Percentiles rank a stretch among this genome's conserved stretches.
phyloP scores from a whole-genome alignment of 2,329 filamentous ascomycete genomes.

The Diaporthe longicolla region DNA sequence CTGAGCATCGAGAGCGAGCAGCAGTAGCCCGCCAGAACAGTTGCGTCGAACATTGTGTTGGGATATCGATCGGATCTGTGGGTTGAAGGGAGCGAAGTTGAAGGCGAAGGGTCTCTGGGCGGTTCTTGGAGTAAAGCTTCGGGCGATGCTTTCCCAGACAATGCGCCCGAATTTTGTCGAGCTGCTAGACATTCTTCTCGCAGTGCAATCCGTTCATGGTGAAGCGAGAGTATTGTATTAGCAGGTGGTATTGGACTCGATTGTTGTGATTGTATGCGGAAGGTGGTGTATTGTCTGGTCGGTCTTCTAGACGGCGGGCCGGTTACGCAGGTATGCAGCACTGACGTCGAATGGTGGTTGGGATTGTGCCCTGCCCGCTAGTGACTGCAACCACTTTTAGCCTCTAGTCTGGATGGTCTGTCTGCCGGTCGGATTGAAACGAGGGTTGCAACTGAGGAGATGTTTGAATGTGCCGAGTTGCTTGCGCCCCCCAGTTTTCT shows the following conservation, averaged over 20 bases:
- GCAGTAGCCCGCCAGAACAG: conserved; percentile 68
- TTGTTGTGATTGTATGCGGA: not conserved
- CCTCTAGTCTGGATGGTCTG: not conserved
- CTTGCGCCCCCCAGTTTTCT: not conserved
- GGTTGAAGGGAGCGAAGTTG: conserved; percentile 46
- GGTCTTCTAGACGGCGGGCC: not conserved
- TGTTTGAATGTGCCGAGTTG: not conserved
- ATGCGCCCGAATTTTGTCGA: conserved; percentile 40
- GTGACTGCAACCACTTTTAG: conserved; percentile 2
- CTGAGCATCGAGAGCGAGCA: conserved; percentile 61
- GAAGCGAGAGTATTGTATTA: conserved; percentile 7
- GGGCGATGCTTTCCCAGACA: conserved; percentile 40
- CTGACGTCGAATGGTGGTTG: conserved; percentile 38
- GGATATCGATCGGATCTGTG: conserved; percentile 45
- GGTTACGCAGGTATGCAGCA: not conserved
- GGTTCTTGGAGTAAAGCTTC: conserved; percentile 23
- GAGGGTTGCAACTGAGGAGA: not conserved
- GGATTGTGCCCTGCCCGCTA: conserved; percentile 26
- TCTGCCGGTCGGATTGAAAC: not conserved
- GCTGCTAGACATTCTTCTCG: conserved; percentile 41
- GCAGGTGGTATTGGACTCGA: not conserved
- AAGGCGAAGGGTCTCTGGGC: conserved; percentile 45
- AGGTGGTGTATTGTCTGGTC: not conserved
- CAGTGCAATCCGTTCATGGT: conserved; percentile 35
- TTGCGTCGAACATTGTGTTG: conserved; percentile 60